Evolutionary conservation across 2,329 filamentous ascomycete genomes (phyloP).

Genomic region (Aspergillus sp.): DNA sequence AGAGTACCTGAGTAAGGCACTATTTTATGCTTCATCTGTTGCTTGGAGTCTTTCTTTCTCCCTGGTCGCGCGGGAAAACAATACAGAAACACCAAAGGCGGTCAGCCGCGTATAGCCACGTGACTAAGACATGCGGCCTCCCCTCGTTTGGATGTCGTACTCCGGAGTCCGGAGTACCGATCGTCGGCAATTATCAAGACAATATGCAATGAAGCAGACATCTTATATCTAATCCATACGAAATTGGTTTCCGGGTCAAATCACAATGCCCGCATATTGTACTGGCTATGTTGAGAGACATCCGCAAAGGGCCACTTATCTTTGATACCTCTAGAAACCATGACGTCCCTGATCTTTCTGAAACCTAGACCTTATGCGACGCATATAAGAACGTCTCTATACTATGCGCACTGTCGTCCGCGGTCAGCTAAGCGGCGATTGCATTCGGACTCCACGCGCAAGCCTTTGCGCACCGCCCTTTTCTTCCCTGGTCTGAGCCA

Average conservation of each 20-base stretch:
- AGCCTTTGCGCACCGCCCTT: conserved; percentile 41
- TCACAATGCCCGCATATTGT: conserved; percentile 2
- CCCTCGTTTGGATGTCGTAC: neutral
- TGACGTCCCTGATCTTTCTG: conserved; percentile 14
- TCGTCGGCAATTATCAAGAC: too few relatives aligned
- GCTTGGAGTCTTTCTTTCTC: neutral
- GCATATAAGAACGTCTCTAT: conserved; percentile 1
- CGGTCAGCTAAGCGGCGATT: conserved; percentile 1
- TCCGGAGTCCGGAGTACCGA: too few relatives aligned
- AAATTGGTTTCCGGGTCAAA: neutral
- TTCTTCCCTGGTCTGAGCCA: conserved; percentile 44
- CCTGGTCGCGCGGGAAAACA: neutral
- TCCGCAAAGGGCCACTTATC: conserved; percentile 12
- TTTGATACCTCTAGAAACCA: conserved; percentile 15
- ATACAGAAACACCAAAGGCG: conserved; percentile 6
- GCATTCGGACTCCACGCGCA: conserved; percentile 6
- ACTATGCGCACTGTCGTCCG: conserved; percentile 1
- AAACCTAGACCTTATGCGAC: conserved; percentile 2
- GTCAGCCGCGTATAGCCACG: conserved; percentile 1
- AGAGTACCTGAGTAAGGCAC: too few relatives aligned
- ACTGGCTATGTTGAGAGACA: conserved; percentile 10
- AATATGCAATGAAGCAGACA: too few relatives aligned
- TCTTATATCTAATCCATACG: too few relatives aligned
- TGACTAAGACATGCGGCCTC: neutral
- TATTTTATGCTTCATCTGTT: too few relatives aligned